phyloP scores from a whole-genome alignment of 208 protist species.

The Angomonas ambiguus region DNA sequence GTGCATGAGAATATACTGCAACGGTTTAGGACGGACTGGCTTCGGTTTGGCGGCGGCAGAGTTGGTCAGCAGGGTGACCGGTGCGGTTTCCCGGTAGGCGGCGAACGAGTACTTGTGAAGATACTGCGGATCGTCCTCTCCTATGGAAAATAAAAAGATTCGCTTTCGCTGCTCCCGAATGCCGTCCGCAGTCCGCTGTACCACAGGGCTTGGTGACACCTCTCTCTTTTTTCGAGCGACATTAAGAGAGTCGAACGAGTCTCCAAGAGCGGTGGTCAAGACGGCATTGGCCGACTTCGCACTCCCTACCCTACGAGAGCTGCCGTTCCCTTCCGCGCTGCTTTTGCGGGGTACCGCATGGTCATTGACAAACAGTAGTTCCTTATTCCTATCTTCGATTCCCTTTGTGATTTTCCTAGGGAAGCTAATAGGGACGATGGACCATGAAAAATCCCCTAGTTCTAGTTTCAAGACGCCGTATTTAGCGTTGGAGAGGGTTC shows the following conservation, averaged over 20 bases:
- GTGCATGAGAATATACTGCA: slow-evolving; percentile 78
- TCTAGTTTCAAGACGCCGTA: slow-evolving; percentile 75
- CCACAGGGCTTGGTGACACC: neutral
- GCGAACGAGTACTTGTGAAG: slow-evolving; percentile 76
- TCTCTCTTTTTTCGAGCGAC: neutral
- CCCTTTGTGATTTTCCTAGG: slow-evolving; percentile 33
- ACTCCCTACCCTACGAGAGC: neutral
- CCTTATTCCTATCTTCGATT: slow-evolving; percentile 25
- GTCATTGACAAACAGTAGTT: neutral
- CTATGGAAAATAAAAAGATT: slow-evolving; percentile 40
- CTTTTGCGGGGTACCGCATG: neutral
- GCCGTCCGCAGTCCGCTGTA: neutral
- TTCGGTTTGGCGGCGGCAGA: neutral
- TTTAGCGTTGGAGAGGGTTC: slow-evolving; percentile 1
- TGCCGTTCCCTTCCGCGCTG: neutral
- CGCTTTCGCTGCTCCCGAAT: neutral
- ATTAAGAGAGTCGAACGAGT: neutral
- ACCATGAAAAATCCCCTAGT: slow-evolving; percentile 70
- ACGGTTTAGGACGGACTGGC: slow-evolving; percentile 20
- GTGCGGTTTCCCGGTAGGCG: slow-evolving; percentile 24
- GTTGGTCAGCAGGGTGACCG: neutral
- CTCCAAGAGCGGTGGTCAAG: neutral
- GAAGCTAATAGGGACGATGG: slow-evolving; percentile 56
- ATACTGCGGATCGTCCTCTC: slow-evolving; percentile 54
- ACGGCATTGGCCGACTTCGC: neutral